Percentiles rank a stretch among this genome's conserved stretches.
Evolutionary conservation across 306 rosid species (phyloP).

Genomic region (Spatholobus suberectus): DNA sequence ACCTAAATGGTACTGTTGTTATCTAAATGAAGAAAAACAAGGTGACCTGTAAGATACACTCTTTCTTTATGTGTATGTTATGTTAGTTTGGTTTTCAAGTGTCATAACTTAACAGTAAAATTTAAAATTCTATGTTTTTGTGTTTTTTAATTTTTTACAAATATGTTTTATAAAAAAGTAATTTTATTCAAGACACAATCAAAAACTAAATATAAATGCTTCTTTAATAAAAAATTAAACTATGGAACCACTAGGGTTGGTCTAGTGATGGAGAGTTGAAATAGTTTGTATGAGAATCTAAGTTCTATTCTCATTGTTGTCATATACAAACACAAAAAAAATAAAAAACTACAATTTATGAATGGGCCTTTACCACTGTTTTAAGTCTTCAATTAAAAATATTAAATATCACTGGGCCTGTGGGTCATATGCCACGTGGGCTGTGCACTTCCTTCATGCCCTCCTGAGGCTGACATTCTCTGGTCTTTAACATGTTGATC

Average conservation of each 20-base stretch:
- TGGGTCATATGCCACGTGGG: conserved; percentile 48
- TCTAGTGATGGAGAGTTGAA: too few species aligned
- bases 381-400: background rate
- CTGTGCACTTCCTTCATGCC: conserved; percentile 16
- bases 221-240: background rate
- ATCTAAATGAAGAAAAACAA: background rate
- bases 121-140: background rate
- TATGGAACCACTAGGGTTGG: too few species aligned
- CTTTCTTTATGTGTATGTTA: background rate
- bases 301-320: too few species aligned
- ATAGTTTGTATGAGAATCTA: too few species aligned
- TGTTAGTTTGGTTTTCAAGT: background rate
- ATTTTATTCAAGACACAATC: background rate
- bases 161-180: background rate
- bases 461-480: conserved; percentile 38
- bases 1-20: background rate
- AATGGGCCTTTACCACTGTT: background rate
- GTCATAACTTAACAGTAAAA: background rate
- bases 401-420: background rate
- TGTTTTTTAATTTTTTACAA: background rate
- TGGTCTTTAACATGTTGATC: background rate
- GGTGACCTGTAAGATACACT: background rate
- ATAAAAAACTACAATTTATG: too few species aligned
- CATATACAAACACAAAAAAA: too few species aligned
- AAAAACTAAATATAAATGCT: background rate